These are phyloP conservation scores for Oryza coarctata DNA, from an alignment of 176 grass and related monocot genomes.

Conservation along the genomic window DNA sequence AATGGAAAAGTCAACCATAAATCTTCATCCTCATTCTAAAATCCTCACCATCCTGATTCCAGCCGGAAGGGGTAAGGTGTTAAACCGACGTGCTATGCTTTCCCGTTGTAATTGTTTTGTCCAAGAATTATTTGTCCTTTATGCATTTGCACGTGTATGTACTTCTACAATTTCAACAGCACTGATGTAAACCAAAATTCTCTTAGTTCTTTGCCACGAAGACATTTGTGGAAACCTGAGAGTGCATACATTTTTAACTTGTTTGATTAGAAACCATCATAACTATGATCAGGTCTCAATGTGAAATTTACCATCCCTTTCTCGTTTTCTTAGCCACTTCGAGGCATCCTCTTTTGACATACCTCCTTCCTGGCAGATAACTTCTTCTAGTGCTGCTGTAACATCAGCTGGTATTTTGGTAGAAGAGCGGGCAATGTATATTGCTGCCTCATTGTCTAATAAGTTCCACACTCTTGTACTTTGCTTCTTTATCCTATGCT, in stretches of 20 bases:
- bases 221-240: too few relatives aligned
- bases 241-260: neutral
- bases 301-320: slow-evolving; percentile 67
- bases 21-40: neutral
- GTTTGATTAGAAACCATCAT: neutral
- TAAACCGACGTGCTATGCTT: neutral
- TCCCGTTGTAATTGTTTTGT: neutral
- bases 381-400: slow-evolving; percentile 70
- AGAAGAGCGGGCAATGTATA: slow-evolving; percentile 79
- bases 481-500: slow-evolving; percentile 90
- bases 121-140: slow-evolving; percentile 1
- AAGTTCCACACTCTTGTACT: slow-evolving; percentile 75
- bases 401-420: slow-evolving; percentile 93
- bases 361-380: slow-evolving; percentile 54
- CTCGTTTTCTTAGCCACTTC: slow-evolving; percentile 59
- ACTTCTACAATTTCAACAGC: too few relatives aligned
- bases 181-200: too few relatives aligned
- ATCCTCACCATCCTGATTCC: neutral
- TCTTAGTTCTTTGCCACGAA: too few relatives aligned
- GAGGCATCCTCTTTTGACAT: slow-evolving; percentile 49
- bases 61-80: neutral
- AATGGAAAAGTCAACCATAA: neutral
- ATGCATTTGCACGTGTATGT: slow-evolving; percentile 5
- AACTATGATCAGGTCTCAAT: slow-evolving; percentile 77
- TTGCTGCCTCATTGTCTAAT: slow-evolving; percentile 48